Base-by-base conservation (phyloP, 306 rosid genomes). In the Prunus mongolica region DNA sequence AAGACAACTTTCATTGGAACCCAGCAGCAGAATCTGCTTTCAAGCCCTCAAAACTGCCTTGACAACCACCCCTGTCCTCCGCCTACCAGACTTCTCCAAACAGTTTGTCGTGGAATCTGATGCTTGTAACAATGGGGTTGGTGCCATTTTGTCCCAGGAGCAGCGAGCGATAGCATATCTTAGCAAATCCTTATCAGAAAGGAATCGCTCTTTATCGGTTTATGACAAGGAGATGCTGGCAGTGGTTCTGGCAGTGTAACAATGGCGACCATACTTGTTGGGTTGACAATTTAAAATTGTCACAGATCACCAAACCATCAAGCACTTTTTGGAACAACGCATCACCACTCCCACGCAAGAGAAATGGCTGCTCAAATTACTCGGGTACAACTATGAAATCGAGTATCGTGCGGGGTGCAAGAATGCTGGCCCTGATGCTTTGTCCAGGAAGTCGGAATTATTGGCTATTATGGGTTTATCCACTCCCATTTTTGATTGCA, bases 1-100 rank as follows among this genome's bases (percentile, higher is more conserved):
- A 34, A 6, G 41, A 60, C 12, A 19, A 4, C 1, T 25, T 60
- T 8, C 6, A 60, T 8, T 58, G 67, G 55, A 20, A 2, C 2
- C 9, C 9, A 9, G 15, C 2, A 0, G 15, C 27, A 0, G 2
- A 57, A 0, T 0, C 0, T 4, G 67, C 56, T 1, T 56, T 14
- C 3, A 3, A 1, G 18, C 14, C 2, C 3, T 72, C 7, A 56
- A 38, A 0, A 0, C 1, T 1, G 41, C 56, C n/a, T 1, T 73
- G 44, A 2, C 56, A 0, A 0, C 14, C 4, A 1, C 16, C 2
- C 47, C n/a, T 0, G 6, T 61, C 1, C 7, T 73, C 2, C 13
- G 58, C 0, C 1, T 61, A 0, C 49, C 4, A 0, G 46, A 56
- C 3, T 72, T 72, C 5, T 9, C 52, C 3, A 1, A 20, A 10